phyloP scores from a whole-genome alignment of 2,329 filamentous ascomycete genomes.

The Atkinsonella hypoxylon region DNA sequence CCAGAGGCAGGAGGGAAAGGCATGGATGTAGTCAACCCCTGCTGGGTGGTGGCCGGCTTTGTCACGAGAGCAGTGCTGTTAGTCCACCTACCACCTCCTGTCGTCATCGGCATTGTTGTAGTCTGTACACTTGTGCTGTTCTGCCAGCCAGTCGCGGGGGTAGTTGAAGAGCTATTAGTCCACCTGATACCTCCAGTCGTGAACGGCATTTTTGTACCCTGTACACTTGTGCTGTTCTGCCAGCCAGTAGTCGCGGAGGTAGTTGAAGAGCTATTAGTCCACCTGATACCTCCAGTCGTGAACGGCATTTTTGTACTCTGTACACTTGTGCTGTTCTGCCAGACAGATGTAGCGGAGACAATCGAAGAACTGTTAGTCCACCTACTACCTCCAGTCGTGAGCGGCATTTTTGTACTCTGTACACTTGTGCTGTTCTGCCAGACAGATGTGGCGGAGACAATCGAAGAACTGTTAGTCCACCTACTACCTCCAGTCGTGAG shows the following conservation, averaged over 20 bases:
- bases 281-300: not conserved
- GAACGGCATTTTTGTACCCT: too few relatives aligned
- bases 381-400: too few relatives aligned
- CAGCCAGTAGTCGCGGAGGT: too few relatives aligned
- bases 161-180: not conserved
- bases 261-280: not conserved
- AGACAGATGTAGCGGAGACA: too few relatives aligned
- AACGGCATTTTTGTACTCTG: too few relatives aligned
- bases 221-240: too few relatives aligned
- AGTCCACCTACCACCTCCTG: not conserved
- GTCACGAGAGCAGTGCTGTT: not conserved
- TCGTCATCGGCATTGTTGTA: not conserved
- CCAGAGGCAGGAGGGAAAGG: constrained; percentile 6
- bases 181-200: too few relatives aligned
- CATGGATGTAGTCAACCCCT: constrained; percentile 6
- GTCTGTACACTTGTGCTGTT: not conserved
- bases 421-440: too few relatives aligned
- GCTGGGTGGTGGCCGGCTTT: constrained; percentile 1
- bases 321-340: too few relatives aligned
- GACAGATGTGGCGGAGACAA: too few relatives aligned
- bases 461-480: not conserved
- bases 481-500: not conserved
- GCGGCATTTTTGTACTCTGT: too few relatives aligned
- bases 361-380: too few relatives aligned
- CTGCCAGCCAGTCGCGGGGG: not conserved